phyloP scores from a whole-genome alignment of 1,284 basidiomycete genomes.

The Calocybe gambosa region DNA sequence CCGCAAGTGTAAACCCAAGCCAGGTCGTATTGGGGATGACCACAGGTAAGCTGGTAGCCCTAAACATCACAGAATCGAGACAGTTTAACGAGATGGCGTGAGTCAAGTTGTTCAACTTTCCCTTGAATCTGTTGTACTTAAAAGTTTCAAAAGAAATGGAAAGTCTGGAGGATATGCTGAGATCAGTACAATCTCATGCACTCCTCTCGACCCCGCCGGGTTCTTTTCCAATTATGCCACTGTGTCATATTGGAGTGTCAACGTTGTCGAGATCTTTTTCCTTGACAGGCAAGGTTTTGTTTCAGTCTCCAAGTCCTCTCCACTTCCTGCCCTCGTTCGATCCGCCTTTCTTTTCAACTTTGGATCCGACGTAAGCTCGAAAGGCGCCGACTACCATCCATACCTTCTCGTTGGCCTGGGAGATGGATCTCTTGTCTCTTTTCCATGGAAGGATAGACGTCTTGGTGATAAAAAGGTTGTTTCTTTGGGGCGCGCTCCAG shows the following conservation, averaged over 20 bases:
- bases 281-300: slow-evolving; percentile 32
- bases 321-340: slow-evolving; percentile 56
- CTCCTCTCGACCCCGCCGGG: slow-evolving; percentile 44
- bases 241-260: slow-evolving; percentile 75
- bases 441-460: slow-evolving; percentile 40
- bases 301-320: slow-evolving; percentile 37
- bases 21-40: slow-evolving; percentile 63
- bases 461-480: slow-evolving; percentile 53
- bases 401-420: slow-evolving; percentile 75
- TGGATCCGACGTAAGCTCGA: slow-evolving; percentile 29
- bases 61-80: slow-evolving; percentile 41
- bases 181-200: slow-evolving; percentile 62
- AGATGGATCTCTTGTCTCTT: slow-evolving; percentile 74
- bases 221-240: slow-evolving; percentile 45
- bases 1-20: slow-evolving; percentile 58
- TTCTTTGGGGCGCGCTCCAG: slow-evolving; percentile 65
- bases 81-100: slow-evolving; percentile 34
- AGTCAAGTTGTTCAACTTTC: no score
- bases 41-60: slow-evolving; percentile 48
- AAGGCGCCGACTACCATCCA: slow-evolving; percentile 35
- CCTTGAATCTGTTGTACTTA: no score
- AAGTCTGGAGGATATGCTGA: slow-evolving; percentile 26
- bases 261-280: slow-evolving; percentile 55
- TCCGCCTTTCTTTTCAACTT: slow-evolving; percentile 72
- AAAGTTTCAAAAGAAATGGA: slow-evolving; percentile 5